Evolutionary conservation across 176 grass and related monocot genomes (phyloP), one percentile per base, ranked within the genome.

Genomic region (Avena insularis): DNA sequence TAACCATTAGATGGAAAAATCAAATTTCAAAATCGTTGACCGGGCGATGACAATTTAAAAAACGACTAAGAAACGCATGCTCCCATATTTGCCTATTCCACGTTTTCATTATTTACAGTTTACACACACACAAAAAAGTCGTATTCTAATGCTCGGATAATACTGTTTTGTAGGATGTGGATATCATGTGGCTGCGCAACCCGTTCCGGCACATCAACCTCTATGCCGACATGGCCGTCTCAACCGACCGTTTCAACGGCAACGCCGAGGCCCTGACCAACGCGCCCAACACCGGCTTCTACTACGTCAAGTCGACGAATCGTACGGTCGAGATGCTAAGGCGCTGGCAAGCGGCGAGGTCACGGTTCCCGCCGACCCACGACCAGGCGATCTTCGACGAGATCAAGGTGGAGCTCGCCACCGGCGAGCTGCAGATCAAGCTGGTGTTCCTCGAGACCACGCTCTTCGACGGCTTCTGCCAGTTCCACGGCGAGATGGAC

Each of bases 131-230:
- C 6, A 20, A 60, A 8, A 19, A 9, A n/a, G 9, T 61, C 58
- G 8, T 62, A 62, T 62, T 57, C 3, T 5, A 4, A 17, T 40
- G 31, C 33, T 48, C 5, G 43, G 3, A 3, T 4, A 3, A 79
- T 62, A 2, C 3, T 16, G 23, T 17, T 12, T 10, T 80, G n/a
- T 73, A 97, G 94, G 90, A 97, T 65, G 61, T 84, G 17, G 91
- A 94, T 57, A 59, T 94, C 8, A 17, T 91, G 25, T 92, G 82
- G 90, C 82, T 97, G 12, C 84, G 92, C 16, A 74, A 94, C 82
- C 90, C 95, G 1, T 91, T 97, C 57, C 88, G 62, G 9, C 84
- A 86, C 72, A 62, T 97, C 75, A 43, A 35, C 2, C 20, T 82
- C 14, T 76, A 75, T 20, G 86, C 87, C 6, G 85, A 93, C 57